These are phyloP conservation scores for Pichia sp. DNA, from an alignment of 1,139 yeast species.

Conservation along the genomic window DNA sequence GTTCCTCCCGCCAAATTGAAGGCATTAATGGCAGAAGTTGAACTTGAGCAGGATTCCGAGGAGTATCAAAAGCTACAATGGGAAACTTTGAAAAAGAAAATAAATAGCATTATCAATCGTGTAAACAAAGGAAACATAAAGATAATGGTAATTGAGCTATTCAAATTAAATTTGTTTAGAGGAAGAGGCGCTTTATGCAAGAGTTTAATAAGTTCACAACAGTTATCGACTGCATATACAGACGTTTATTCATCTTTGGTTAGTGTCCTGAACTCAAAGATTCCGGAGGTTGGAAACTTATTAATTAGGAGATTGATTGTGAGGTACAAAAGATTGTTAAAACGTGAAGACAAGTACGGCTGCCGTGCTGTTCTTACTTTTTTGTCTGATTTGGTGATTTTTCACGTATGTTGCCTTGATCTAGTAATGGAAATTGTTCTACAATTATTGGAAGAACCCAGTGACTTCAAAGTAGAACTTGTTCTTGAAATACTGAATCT, in stretches of 20 bases:
- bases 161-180: constrained; percentile 50
- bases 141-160: constrained; percentile 44
- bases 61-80: constrained; percentile 52
- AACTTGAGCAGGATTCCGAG: constrained; percentile 29
- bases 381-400: constrained; percentile 61
- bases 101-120: constrained; percentile 46
- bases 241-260: constrained; percentile 55
- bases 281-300: constrained; percentile 67
- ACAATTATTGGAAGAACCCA: constrained; percentile 49
- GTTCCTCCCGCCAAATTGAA: constrained; percentile 51
- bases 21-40: constrained; percentile 37
- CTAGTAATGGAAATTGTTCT: constrained; percentile 61
- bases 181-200: constrained; percentile 60
- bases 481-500: constrained; percentile 41
- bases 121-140: constrained; percentile 47
- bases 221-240: constrained; percentile 35
- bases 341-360: constrained; percentile 42
- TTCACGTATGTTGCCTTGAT: constrained; percentile 61
- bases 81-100: constrained; percentile 46
- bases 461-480: constrained; percentile 50
- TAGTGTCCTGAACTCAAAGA: constrained; percentile 58
- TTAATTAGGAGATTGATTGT: constrained; percentile 51
- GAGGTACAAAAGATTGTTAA: constrained; percentile 55
- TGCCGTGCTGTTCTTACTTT: constrained; percentile 47
- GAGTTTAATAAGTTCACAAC: constrained; percentile 54